Base-by-base conservation (phyloP, 2,329 filamentous ascomycete species). In the Claviceps sp. region DNA sequence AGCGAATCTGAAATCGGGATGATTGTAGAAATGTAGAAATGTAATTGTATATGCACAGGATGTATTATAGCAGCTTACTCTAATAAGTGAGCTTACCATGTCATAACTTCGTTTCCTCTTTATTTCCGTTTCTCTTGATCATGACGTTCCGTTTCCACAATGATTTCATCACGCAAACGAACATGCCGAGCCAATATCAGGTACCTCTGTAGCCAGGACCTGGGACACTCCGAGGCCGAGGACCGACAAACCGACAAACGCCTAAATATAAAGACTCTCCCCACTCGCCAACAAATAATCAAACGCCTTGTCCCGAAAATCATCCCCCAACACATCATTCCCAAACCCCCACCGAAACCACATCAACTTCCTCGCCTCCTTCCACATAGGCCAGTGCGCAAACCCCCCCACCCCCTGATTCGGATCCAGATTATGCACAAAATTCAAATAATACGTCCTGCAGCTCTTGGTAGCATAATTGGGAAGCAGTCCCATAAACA, bases 371-470 rank as follows among this genome's bases (percentile, higher is more conserved):
- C 73, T 71, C 1, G 62, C 63, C 3, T 68, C 60, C 22, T 60
- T 61, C 70, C 71, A 75, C 52, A 67, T 56, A 0, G 73, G 72
- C 72, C 72, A 75, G 8, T 57, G 57, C n/a, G 61, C 59, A 39
- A 61, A 67, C 14, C 63, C 60, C 59, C 68, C 58, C 57, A 69
- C 57, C 54, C 70, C 77, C 22, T 71, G 65, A 59, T 90, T 90
- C 1, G 87, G 87, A 61, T 90, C 79, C 44, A 83, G 65, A 44
- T 81, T 78, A 63, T 87, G 76, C 6, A 89, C 60, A 61, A 91
- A 91, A 49, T 78, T 82, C 59, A 83, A 73, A 61, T 89, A 90
- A 65, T 89, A 90, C 1, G 75, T 77, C 52, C 82, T 76, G 45
- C 82, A 80, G 10, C 77, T 73, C 5, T 61, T 64, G 30, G 76